Conservation (phyloP, 1,139 yeast genomes). For the Candida buenavistaensis region DNA sequence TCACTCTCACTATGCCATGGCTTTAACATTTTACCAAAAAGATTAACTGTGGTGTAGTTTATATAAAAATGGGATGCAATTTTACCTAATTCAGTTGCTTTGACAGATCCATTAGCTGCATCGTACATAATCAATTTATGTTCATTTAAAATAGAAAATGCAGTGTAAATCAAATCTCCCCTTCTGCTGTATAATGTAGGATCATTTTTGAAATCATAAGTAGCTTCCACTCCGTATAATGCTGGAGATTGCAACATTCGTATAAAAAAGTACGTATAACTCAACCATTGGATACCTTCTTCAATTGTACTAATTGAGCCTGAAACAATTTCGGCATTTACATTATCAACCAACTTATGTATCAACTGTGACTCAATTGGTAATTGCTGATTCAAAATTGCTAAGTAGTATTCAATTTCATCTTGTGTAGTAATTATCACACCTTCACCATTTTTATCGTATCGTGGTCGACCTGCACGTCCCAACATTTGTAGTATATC, state of each 20-base stretch:
- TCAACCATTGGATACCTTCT: slow-evolving; percentile 80
- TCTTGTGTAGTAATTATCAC: slow-evolving; percentile 85
- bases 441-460: slow-evolving; percentile 92
- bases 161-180: slow-evolving; percentile 73
- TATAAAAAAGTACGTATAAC: slow-evolving; percentile 75
- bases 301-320: slow-evolving; percentile 63
- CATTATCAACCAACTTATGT: slow-evolving; percentile 64
- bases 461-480: slow-evolving; percentile 96
- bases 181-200: slow-evolving; percentile 43
- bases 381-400: slow-evolving; percentile 82
- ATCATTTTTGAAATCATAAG: slow-evolving; percentile 51
- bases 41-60: slow-evolving; percentile 64
- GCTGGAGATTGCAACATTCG: slow-evolving; percentile 77
- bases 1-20: slow-evolving; percentile 74
- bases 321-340: slow-evolving; percentile 85
- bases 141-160: slow-evolving; percentile 56
- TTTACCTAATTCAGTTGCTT: slow-evolving; percentile 74
- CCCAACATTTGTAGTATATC: slow-evolving; percentile 96
- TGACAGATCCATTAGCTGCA: slow-evolving; percentile 38
- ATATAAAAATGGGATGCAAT: slow-evolving; percentile 90
- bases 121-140: slow-evolving; percentile 64
- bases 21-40: slow-evolving; percentile 60
- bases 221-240: slow-evolving; percentile 74
- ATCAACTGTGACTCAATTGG: slow-evolving; percentile 91
- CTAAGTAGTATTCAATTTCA: slow-evolving; percentile 84